phyloP scores from a whole-genome alignment of 2,329 filamentous ascomycete genomes.

The Periconia digitata region DNA sequence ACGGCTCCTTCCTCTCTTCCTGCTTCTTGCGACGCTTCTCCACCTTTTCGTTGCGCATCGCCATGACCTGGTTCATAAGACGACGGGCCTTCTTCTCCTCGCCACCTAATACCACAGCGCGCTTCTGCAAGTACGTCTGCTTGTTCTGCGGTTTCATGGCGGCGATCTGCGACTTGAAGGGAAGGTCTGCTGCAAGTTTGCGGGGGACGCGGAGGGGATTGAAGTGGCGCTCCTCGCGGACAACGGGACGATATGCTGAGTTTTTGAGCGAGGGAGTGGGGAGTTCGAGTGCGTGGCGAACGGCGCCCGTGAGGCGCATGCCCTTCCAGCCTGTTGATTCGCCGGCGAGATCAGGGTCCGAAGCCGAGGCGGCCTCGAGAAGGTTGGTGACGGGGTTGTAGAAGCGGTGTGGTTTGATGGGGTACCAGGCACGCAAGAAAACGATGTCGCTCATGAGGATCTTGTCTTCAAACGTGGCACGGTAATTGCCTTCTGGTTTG shows the following conservation, averaged over 20 bases:
- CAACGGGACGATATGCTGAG: constrained; percentile 74
- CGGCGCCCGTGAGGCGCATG: constrained; percentile 92
- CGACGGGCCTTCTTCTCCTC: constrained; percentile 89
- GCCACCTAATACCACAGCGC: constrained; percentile 79
- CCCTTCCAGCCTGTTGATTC: constrained; percentile 67
- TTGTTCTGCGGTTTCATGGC: constrained; percentile 77
- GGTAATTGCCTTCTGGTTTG: constrained; percentile 93
- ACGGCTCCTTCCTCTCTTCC: constrained; percentile 79
- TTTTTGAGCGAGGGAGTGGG: constrained; percentile 80
- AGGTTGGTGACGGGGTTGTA: constrained; percentile 96
- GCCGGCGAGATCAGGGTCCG: constrained; percentile 27
- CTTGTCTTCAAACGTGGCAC: constrained; percentile 98
- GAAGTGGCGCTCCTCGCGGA: constrained; percentile 53
- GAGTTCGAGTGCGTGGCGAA: constrained; percentile 75
- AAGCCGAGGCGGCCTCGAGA: constrained; percentile 57
- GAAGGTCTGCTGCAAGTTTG: constrained; percentile 78
- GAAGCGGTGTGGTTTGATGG: constrained; percentile 91
- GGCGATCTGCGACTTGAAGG: constrained; percentile 89
- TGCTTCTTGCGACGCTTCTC: constrained; percentile 83
- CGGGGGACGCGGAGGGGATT: constrained; percentile 72
- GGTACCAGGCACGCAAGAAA: constrained; percentile 95
- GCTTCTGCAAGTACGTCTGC: constrained; percentile 90
- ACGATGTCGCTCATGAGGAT: constrained; percentile 95
- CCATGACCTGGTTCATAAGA: constrained; percentile 90
- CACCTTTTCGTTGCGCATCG: constrained; percentile 85